Conservation (phyloP, 2,329 filamentous ascomycete species). For the Colletotrichum godetiae region DNA sequence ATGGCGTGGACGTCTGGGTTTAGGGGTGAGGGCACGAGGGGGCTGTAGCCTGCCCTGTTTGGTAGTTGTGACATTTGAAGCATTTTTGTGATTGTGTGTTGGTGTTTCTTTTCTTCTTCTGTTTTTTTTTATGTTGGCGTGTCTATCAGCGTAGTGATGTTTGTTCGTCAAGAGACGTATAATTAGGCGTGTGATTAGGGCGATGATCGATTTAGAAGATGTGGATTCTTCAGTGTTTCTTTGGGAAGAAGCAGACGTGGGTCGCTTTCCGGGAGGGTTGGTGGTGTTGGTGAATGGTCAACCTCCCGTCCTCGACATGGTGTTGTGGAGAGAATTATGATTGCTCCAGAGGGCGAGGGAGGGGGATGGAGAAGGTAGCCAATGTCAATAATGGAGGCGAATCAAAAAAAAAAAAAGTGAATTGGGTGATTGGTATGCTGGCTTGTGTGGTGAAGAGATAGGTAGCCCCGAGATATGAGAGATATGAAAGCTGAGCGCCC, state of each 20-base stretch:
- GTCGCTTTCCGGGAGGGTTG: constrained; percentile 1
- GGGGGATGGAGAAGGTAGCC: neutral
- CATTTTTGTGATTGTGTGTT: neutral
- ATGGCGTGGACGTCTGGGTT: constrained; percentile 39
- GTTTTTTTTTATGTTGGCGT: neutral
- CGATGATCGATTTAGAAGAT: neutral
- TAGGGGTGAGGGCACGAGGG: constrained; percentile 43
- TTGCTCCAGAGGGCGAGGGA: neutral
- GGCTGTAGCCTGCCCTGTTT: constrained; percentile 38
- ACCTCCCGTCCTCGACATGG: constrained; percentile 2
- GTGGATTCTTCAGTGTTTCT: neutral
- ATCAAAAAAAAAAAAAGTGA: neutral
- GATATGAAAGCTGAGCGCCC: constrained; percentile 15
- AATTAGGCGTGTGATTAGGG: neutral
- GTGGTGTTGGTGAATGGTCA: constrained; percentile 6
- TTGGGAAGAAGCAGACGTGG: neutral
- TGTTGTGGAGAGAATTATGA: neutral
- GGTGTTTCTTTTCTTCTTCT: too few species aligned
- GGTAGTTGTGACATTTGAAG: constrained; percentile 29
- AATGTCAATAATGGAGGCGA: constrained; percentile 5
- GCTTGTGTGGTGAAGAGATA: neutral
- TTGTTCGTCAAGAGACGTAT: neutral
- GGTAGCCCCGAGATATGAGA: neutral
- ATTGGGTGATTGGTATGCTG: neutral
- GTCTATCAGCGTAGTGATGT: neutral